These are phyloP conservation scores for Parmales sp. DNA, from an alignment of 108 stramenopile genomes.

Conservation along the genomic window DNA sequence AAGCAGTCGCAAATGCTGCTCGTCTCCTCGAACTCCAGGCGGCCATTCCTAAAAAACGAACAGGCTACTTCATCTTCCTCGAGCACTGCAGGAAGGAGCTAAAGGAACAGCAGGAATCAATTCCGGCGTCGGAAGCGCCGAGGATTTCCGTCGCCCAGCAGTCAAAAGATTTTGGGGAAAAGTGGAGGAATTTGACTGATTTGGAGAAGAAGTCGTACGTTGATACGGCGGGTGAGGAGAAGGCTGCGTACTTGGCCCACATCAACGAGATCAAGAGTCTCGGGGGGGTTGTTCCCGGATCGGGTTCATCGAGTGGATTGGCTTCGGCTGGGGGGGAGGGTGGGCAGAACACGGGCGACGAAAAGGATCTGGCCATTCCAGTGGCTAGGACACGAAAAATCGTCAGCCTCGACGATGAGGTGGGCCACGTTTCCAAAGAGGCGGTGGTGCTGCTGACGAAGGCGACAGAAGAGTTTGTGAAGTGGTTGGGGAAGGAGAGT, in stretches of 20 bases:
- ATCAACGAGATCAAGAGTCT: not conserved
- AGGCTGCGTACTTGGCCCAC: not conserved
- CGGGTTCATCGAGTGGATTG: no score
- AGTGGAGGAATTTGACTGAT: not conserved
- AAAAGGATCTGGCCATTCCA: conserved; percentile 40
- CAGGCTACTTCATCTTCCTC: conserved; percentile 74
- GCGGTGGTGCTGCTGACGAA: conserved; percentile 60
- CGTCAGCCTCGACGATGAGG: conserved; percentile 75
- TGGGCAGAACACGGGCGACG: not conserved
- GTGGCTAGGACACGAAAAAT: conserved; percentile 72
- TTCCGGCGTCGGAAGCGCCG: not conserved
- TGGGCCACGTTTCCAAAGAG: conserved; percentile 66
- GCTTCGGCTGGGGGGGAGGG: no score
- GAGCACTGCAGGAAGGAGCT: conserved; percentile 54
- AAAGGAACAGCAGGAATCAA: conserved; percentile 43
- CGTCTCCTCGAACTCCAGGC: no score
- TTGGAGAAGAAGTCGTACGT: not conserved
- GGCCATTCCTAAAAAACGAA: conserved; percentile 30
- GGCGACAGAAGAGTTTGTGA: conserved; percentile 59
- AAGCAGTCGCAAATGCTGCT: no score
- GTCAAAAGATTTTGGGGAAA: not conserved
- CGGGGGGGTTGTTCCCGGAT: not conserved
- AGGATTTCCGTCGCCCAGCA: not conserved
- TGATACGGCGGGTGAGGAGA: not conserved
- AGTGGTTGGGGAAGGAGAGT: conserved; percentile 50